phyloP scores from a whole-genome alignment of 768 basidiomycete genomes.

The Tylopilus subfusipes region DNA sequence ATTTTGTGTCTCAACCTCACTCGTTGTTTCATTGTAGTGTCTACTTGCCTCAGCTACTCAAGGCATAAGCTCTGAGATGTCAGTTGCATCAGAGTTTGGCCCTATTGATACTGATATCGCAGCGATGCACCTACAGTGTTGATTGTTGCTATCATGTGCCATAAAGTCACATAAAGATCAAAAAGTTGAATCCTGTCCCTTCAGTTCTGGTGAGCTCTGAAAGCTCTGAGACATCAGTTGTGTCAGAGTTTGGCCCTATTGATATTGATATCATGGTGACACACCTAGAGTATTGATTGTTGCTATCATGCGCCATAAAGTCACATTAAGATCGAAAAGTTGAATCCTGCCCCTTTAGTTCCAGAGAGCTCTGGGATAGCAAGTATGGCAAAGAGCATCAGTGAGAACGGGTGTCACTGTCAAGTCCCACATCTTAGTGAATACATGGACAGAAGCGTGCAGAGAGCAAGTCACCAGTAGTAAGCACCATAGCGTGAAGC shows the following conservation, averaged over 20 bases:
- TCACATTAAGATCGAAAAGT: conserved; percentile 69
- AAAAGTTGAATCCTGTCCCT: conserved; percentile 56
- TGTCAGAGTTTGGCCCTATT: background rate
- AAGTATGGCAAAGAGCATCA: conserved; percentile 54
- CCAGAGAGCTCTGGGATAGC: conserved; percentile 61
- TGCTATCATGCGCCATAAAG: conserved; percentile 65
- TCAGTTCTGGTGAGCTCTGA: conserved; percentile 57
- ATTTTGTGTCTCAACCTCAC: background rate
- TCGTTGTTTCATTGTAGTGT: background rate
- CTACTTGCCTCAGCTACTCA: conserved; percentile 52
- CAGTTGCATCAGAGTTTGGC: background rate
- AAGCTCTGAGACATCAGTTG: conserved; percentile 37
- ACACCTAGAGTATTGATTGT: conserved; percentile 57
- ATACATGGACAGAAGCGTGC: no score
- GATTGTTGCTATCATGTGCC: conserved; percentile 63
- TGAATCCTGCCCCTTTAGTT: conserved; percentile 55
- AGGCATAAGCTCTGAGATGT: conserved; percentile 46
- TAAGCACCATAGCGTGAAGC: conserved; percentile 61
- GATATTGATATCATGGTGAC: background rate
- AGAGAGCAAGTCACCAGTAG: background rate
- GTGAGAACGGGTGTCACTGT: conserved; percentile 59
- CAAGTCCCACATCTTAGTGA: no score
- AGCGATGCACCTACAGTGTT: conserved; percentile 48
- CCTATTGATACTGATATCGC: background rate
- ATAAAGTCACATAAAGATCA: conserved; percentile 71